Percentiles rank a stretch among this genome's conserved stretches.
Evolutionary conservation across 106 monocot genomes (phyloP).

Genomic region (Allium fistulosum): DNA sequence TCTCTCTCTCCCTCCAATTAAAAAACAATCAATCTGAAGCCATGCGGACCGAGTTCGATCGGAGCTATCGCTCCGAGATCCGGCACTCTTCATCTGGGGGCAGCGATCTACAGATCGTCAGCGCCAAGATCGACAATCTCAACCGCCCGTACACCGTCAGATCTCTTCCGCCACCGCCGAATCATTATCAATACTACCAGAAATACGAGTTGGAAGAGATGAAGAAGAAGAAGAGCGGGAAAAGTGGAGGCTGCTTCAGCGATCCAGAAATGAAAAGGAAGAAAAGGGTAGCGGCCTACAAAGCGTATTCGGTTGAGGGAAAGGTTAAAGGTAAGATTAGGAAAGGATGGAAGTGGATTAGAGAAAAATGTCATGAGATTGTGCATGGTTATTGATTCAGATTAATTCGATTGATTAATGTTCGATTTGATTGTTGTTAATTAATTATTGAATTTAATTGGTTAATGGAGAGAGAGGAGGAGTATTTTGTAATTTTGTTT

Average conservation of each 20-base stretch:
- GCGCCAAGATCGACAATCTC: background rate
- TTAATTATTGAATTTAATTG: no score
- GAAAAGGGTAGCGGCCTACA: constrained; percentile 55
- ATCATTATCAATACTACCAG: background rate
- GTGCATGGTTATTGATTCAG: constrained; percentile 5
- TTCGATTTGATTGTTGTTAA: no score
- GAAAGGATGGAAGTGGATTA: constrained; percentile 44
- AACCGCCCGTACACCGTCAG: background rate
- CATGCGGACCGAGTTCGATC: background rate
- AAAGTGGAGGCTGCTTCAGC: constrained; percentile 21
- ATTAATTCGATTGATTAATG: no score
- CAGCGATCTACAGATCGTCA: background rate
- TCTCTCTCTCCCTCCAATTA: background rate
- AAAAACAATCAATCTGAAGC: background rate
- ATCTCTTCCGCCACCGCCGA: background rate
- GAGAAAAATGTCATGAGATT: constrained; percentile 34
- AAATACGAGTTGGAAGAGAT: background rate
- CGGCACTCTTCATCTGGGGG: background rate
- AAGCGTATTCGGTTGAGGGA: constrained; percentile 52
- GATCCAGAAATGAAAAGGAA: constrained; percentile 55
- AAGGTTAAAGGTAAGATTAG: constrained; percentile 52
- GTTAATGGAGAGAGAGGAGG: background rate
- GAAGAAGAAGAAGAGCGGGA: background rate
- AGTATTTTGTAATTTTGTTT: no score
- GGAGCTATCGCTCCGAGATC: background rate